phyloP scores from a whole-genome alignment of 1,284 basidiomycete genomes.

The Jaminaea rosea region DNA sequence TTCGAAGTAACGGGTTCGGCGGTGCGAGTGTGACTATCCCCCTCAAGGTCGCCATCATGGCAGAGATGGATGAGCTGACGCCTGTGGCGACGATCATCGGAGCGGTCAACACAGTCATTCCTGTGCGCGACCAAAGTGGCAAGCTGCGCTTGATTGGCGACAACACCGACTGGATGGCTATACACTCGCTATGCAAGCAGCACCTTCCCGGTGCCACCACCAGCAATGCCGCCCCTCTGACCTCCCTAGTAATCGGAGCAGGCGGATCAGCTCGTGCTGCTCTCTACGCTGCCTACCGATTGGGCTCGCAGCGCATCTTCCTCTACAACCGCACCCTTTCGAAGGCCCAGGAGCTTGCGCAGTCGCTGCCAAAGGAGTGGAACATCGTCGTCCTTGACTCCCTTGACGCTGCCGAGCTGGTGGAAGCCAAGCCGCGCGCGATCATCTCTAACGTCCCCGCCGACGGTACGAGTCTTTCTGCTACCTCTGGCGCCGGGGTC shows the following conservation, averaged over 20 bases:
- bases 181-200: constrained; percentile 8
- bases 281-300: constrained; percentile 37
- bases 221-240: constrained; percentile 10
- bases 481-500: constrained; percentile 17
- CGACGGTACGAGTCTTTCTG: constrained; percentile 21
- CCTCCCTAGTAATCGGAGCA: constrained; percentile 42
- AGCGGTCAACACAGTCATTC: constrained; percentile 44
- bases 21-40: constrained; percentile 77
- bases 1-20: constrained; percentile 69
- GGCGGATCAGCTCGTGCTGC: constrained; percentile 44
- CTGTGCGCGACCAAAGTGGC: constrained; percentile 7
- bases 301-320: constrained; percentile 32
- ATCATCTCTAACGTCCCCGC: constrained; percentile 44
- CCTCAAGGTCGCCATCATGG: constrained; percentile 38
- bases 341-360: constrained; percentile 30
- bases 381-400: constrained; percentile 25
- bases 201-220: background rate
- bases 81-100: constrained; percentile 39
- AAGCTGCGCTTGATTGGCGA: constrained; percentile 25
- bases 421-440: constrained; percentile 15
- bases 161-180: constrained; percentile 46
- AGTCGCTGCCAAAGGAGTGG: constrained; percentile 33
- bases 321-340: constrained; percentile 42
- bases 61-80: constrained; percentile 31
- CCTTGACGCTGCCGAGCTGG: constrained; percentile 11